Evolutionary conservation across 257 asterid genomes (phyloP).

Genomic region (Solanum tacnaense): DNA sequence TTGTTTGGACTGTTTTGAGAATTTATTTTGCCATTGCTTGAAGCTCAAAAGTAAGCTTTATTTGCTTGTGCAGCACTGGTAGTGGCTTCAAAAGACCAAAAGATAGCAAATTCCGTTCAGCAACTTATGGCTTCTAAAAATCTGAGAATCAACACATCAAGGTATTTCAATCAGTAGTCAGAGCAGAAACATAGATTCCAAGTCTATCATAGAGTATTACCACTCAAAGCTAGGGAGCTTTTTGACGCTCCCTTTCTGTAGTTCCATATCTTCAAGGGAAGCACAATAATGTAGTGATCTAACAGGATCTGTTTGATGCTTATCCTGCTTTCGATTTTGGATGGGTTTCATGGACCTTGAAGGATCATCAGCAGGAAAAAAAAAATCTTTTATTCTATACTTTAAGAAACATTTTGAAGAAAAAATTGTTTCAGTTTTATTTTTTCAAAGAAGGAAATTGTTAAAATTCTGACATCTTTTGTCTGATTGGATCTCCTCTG

Average conservation of each 20-base stretch:
- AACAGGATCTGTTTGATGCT: not conserved
- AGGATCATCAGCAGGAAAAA: not conserved
- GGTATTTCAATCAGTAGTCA: constrained; percentile 21
- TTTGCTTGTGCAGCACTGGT: constrained; percentile 52
- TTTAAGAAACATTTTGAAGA: not conserved
- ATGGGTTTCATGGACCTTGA: not conserved
- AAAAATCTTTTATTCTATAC: not conserved
- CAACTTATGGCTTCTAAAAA: constrained; percentile 75
- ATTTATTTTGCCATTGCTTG: not conserved
- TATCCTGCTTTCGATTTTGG: not conserved
- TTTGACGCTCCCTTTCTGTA: not conserved
- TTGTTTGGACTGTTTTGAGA: constrained; percentile 16
- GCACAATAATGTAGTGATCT: not conserved
- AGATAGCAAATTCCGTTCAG: constrained; percentile 73
- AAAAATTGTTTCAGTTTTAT: not conserved
- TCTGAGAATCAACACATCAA: constrained; percentile 83
- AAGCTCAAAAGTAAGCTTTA: not conserved
- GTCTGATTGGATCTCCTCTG: not conserved
- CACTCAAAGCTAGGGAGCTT: not conserved
- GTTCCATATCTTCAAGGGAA: not conserved
- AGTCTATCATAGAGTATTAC: not conserved
- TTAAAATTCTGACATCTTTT: not conserved
- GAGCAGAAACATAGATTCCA: not conserved
- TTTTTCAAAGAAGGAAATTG: not conserved
- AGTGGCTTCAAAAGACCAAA: constrained; percentile 86